Conservation (phyloP, 2,329 filamentous ascomycete genomes). For the Magnaporthiopsis poae region DNA sequence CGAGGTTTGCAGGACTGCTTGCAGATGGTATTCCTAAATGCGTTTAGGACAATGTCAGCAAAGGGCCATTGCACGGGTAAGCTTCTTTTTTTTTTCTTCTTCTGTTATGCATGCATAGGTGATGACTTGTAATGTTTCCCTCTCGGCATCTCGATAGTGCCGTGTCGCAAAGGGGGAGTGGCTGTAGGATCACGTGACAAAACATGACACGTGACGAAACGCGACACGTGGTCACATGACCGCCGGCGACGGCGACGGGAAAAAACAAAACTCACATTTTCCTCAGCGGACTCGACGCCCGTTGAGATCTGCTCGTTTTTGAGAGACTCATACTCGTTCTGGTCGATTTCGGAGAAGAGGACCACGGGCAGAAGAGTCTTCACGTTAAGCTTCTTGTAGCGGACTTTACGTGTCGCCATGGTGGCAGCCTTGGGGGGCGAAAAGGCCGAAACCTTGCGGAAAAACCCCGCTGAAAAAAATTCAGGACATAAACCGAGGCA, state of each 20-base stretch:
- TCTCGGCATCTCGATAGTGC: not conserved
- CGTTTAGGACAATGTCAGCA: slow-evolving; percentile 21
- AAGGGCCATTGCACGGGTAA: not conserved
- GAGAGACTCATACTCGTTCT: slow-evolving; percentile 74
- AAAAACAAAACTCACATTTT: slow-evolving; percentile 68
- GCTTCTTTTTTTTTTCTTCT: not conserved
- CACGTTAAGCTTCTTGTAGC: slow-evolving; percentile 83
- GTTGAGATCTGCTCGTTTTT: slow-evolving; percentile 83
- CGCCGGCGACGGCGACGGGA: slow-evolving; percentile 10
- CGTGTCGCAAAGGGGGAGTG: not conserved
- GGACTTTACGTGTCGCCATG: slow-evolving; percentile 60
- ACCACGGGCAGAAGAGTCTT: slow-evolving; percentile 82
- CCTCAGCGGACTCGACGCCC: slow-evolving; percentile 91
- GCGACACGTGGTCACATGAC: slow-evolving; percentile 18
- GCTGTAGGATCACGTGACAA: slow-evolving; percentile 38
- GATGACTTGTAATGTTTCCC: no score
- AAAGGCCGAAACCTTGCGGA: slow-evolving; percentile 37
- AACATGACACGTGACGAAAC: slow-evolving; percentile 35
- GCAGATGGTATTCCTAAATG: slow-evolving; percentile 82
- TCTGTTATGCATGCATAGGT: not conserved
- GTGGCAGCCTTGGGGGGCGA: slow-evolving; percentile 29
- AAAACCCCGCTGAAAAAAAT: slow-evolving; percentile 55
- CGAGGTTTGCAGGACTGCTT: slow-evolving; percentile 59
- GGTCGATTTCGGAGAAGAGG: slow-evolving; percentile 82
- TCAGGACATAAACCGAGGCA: slow-evolving; percentile 51